A percentile compares a stretch with the other conserved stretches of the same genome.
These are phyloP conservation scores for Cryptosporidium tyzzeri DNA, from an alignment of 169 alveolate genomes.

Conservation along the genomic window DNA sequence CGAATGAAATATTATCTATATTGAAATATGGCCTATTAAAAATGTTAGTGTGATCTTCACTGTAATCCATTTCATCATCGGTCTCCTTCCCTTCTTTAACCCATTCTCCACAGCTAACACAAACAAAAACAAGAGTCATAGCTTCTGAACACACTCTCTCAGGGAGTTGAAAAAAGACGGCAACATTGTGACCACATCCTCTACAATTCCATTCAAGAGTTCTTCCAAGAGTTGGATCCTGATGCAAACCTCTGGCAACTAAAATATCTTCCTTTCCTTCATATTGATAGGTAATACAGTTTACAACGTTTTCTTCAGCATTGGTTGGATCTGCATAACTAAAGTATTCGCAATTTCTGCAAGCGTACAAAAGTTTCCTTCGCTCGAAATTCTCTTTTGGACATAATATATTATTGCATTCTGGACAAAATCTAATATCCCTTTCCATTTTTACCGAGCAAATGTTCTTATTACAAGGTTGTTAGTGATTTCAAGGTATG, in stretches of 20 bases:
- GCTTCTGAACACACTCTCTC: constrained; percentile 91
- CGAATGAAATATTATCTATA: constrained; percentile 48
- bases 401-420: constrained; percentile 81
- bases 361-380: constrained; percentile 77
- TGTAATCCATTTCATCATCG: constrained; percentile 60
- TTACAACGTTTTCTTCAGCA: constrained; percentile 79
- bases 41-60: constrained; percentile 12
- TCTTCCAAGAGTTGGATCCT: constrained; percentile 92
- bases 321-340: constrained; percentile 76
- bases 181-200: constrained; percentile 86
- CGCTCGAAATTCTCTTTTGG: constrained; percentile 78
- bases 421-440: constrained; percentile 80
- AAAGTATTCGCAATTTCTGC: constrained; percentile 80
- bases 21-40: constrained; percentile 50
- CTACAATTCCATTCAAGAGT: constrained; percentile 90
- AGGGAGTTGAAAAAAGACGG: constrained; percentile 91
- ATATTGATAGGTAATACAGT: constrained; percentile 78
- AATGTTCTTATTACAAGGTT: background rate
- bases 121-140: constrained; percentile 91
- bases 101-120: constrained; percentile 85
- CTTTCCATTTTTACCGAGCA: constrained; percentile 64
- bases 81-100: constrained; percentile 77
- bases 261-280: constrained; percentile 86
- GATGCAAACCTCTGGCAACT: constrained; percentile 85
- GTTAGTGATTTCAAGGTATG: background rate